A percentile compares a stretch with the other conserved stretches of the same genome.
Evolutionary conservation across 2,329 filamentous ascomycete genomes (phyloP).

Genomic region (Colletotrichum gloeosporioides): DNA sequence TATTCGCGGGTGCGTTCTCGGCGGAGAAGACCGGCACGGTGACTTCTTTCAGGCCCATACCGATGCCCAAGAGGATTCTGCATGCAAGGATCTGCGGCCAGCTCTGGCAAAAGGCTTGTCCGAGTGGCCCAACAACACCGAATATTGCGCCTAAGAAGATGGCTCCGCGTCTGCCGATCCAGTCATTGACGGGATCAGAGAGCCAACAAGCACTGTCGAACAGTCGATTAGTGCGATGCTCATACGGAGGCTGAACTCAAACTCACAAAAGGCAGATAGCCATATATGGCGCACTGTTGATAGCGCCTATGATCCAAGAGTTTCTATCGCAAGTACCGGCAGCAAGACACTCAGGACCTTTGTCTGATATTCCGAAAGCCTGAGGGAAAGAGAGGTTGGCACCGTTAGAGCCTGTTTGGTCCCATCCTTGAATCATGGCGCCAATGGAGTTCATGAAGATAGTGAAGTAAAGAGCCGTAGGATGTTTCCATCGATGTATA

Average conservation of each 20-base stretch:
- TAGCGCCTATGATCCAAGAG: slow-evolving; percentile 65
- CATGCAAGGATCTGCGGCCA: slow-evolving; percentile 62
- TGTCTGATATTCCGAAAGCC: slow-evolving; percentile 55
- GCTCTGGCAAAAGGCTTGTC: slow-evolving; percentile 61
- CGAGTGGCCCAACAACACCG: slow-evolving; percentile 65
- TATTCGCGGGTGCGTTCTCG: slow-evolving; percentile 55
- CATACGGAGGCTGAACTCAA: background rate
- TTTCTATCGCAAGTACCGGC: slow-evolving; percentile 47
- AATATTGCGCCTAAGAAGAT: slow-evolving; percentile 70
- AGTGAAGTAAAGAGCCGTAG: slow-evolving; percentile 53
- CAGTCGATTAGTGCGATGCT: background rate
- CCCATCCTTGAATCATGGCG: slow-evolving; percentile 60
- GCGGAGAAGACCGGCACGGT: slow-evolving; percentile 60
- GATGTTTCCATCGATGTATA: slow-evolving; percentile 55
- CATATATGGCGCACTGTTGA: slow-evolving; percentile 57
- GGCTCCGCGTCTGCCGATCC: slow-evolving; percentile 64
- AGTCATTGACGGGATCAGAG: slow-evolving; percentile 65
- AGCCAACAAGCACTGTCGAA: slow-evolving; percentile 52
- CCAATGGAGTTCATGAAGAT: slow-evolving; percentile 57
- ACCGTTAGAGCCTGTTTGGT: slow-evolving; percentile 52
- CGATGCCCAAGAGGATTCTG: slow-evolving; percentile 58
- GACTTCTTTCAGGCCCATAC: slow-evolving; percentile 60
- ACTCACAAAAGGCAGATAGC: slow-evolving; percentile 14
- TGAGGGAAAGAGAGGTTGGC: slow-evolving; percentile 53
- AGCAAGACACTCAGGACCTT: slow-evolving; percentile 26